Evolutionary conservation across 139 green algal species (phyloP).

Genomic region (Chlamydomonas incerta): DNA sequence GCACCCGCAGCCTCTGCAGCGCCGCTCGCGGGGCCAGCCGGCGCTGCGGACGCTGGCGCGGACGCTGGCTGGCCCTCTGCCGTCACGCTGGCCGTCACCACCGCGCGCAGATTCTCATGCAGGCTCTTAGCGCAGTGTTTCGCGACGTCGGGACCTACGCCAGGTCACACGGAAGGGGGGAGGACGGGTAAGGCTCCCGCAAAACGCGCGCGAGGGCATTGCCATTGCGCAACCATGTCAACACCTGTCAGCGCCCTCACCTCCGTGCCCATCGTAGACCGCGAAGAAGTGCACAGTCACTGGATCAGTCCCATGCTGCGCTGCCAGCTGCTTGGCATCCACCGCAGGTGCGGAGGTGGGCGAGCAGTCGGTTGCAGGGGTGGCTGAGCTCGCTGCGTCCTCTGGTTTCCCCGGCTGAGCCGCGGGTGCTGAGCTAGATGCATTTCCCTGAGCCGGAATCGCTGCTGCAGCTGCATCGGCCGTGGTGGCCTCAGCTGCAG

Average conservation of each 20-base stretch:
- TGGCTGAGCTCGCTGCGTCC: background rate
- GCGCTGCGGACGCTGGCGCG: background rate
- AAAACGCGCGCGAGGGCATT: too few relatives aligned
- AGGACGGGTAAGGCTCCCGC: too few relatives aligned
- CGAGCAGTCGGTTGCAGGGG: background rate
- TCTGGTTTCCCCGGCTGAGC: background rate
- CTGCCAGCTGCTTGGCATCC: background rate
- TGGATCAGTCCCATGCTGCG: slow-evolving; percentile 4
- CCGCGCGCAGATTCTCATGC: slow-evolving; percentile 41
- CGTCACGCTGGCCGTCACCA: slow-evolving; percentile 18
- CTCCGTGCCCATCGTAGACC: slow-evolving; percentile 57
- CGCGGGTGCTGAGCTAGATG: background rate
- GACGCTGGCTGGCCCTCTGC: background rate
- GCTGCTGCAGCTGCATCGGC: background rate
- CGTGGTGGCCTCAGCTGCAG: background rate
- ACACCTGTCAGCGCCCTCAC: background rate
- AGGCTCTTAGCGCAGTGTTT: slow-evolving; percentile 48
- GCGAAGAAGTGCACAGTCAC: slow-evolving; percentile 51
- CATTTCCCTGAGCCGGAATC: too few relatives aligned
- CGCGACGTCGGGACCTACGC: slow-evolving; percentile 32
- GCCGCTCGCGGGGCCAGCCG: background rate
- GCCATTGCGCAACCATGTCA: background rate
- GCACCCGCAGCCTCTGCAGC: background rate
- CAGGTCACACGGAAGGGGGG: too few relatives aligned
- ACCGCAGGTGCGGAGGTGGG: background rate